phyloP scores from a whole-genome alignment of 2,329 filamentous ascomycete species.

The Corynespora cassiicola region DNA sequence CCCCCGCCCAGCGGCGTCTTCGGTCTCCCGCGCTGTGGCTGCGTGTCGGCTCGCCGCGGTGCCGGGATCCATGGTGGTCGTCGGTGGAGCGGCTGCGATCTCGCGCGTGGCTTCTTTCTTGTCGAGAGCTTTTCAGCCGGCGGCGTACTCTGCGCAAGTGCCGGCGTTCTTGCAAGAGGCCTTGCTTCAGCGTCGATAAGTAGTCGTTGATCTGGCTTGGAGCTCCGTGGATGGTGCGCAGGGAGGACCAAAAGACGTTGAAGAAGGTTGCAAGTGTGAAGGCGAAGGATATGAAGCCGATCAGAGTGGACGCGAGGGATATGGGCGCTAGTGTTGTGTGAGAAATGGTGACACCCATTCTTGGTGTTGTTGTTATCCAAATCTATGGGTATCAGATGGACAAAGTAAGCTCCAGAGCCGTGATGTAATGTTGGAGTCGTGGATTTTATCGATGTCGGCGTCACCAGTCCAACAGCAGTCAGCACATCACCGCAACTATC shows the following conservation, averaged over 20 bases:
- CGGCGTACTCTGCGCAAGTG: conserved; percentile 38
- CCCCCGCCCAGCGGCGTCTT: conserved; percentile 12
- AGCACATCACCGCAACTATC: too few species aligned
- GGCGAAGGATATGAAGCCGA: conserved; percentile 51
- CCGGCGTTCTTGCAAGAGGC: conserved; percentile 48
- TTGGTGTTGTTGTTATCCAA: too few species aligned
- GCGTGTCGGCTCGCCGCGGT: too few species aligned
- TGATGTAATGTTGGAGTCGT: too few species aligned
- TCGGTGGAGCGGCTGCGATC: too few species aligned
- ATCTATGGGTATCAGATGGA: too few species aligned
- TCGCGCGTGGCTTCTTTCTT: conserved; percentile 18
- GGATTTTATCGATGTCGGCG: too few species aligned
- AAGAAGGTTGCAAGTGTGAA: conserved; percentile 53
- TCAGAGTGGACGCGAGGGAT: conserved; percentile 41
- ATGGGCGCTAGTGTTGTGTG: conserved; percentile 39
- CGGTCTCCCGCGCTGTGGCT: conserved; percentile 7
- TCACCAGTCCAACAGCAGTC: too few species aligned
- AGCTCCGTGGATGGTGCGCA: conserved; percentile 46
- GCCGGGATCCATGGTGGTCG: too few species aligned
- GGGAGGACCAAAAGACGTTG: conserved; percentile 49
- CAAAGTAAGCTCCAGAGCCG: too few species aligned
- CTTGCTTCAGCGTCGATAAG: conserved; percentile 49
- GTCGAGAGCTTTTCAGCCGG: conserved; percentile 16
- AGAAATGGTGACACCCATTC: conserved; percentile 28
- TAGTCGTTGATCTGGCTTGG: conserved; percentile 47